Evolutionary conservation across 2,329 filamentous ascomycete genomes (phyloP), one percentile per base, ranked within the genome.

Genomic region (Colletotrichum cereale): DNA sequence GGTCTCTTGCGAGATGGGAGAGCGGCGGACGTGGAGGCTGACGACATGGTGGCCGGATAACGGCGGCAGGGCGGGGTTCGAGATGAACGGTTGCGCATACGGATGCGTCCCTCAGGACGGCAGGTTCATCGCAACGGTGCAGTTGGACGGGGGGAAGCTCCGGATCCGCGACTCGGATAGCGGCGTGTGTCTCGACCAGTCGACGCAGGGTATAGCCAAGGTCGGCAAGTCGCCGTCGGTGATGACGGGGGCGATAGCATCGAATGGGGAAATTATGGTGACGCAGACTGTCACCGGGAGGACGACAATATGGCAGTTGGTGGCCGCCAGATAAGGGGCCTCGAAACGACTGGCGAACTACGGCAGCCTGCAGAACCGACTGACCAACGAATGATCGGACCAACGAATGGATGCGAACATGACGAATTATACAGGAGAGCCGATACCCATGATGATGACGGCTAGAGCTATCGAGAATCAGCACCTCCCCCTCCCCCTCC

Each of bases 151-250:
- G 4, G 65, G 69, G 44, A 42, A 67, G 53, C 36, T 72, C 31
- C 29, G 69, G 16, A 50, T 69, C 16, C 69, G 69, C 21, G 58
- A 69, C 38, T 14, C 53, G 31, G 38, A 48, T 3, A 72, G 44
- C 47, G 69, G 69, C 29, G 65, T 71, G 12, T 68, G 69, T 36
- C 58, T 71, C 38, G 65, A 72, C 11, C 69, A 72, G 60, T 72
- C 69, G 60, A 72, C 69, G 14, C 69, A 69, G 53, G 60, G 53
- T 24, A 68, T 72, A 42, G 69, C 65, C 38, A 69, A 72, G 38
- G 50, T 40, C 18, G 69, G 69, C 47, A 69, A 69, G 65, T 34
- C 47, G 52, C 69, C 69, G 34, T 67, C 62, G 4, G 60, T 72
- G 11, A 47, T 69, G 5, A 40, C 31, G 24, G 58, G 36, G 3